These are phyloP conservation scores for Carex littledalei DNA, from an alignment of 176 grass and related monocot species.

Conservation along the genomic window DNA sequence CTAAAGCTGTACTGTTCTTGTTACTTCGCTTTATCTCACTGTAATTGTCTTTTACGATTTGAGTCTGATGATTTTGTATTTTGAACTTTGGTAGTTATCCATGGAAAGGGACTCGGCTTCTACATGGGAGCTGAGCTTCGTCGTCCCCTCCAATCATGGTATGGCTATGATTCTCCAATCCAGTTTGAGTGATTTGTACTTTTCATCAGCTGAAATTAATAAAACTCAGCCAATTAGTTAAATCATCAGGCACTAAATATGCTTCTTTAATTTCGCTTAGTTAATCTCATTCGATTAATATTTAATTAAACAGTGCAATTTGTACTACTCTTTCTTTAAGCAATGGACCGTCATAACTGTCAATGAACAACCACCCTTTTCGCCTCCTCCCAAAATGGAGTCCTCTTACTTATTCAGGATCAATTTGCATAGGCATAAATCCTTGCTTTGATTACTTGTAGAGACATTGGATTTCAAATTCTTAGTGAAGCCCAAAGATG, in stretches of 20 bases:
- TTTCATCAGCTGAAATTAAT: neutral
- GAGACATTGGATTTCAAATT: slow-evolving; percentile 92
- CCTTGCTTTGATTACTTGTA: slow-evolving; percentile 22
- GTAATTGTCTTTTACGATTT: neutral
- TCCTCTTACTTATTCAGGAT: neutral
- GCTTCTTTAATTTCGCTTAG: neutral
- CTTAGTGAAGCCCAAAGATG: slow-evolving; percentile 49
- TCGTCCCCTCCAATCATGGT: slow-evolving; percentile 67
- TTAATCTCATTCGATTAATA: neutral
- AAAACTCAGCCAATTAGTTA: neutral
- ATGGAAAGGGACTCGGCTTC: slow-evolving; percentile 55
- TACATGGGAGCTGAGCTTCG: slow-evolving; percentile 84
- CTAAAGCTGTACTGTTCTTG: slow-evolving; percentile 52
- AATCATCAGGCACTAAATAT: neutral
- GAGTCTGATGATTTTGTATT: neutral
- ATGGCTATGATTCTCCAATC: neutral
- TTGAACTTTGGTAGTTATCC: slow-evolving; percentile 36
- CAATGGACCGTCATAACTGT: neutral
- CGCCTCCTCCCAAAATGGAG: neutral
- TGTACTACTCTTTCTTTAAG: neutral
- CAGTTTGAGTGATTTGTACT: neutral
- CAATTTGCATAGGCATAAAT: neutral
- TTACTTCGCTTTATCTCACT: slow-evolving; percentile 3
- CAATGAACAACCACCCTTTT: neutral
- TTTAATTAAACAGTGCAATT: neutral